phyloP scores from a whole-genome alignment of 169 alveolate species.

The Eimeria sp. region DNA sequence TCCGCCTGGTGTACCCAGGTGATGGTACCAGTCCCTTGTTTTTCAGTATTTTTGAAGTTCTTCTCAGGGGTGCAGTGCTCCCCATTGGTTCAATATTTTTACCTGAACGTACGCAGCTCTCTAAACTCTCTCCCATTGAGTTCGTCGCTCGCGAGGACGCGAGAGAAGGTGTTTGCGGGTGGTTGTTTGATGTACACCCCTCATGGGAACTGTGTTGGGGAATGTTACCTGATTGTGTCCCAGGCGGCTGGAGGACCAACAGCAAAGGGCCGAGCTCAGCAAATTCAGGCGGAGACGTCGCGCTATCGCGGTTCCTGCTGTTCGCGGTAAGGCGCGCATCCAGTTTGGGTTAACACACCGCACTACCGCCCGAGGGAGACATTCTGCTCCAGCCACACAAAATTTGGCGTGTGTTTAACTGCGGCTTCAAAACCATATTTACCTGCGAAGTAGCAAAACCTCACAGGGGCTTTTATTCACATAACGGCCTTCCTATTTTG shows the following conservation, averaged over 20 bases:
- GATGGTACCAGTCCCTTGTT: background rate
- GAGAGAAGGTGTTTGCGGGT: too few relatives aligned
- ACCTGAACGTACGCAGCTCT: background rate
- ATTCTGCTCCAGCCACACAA: background rate
- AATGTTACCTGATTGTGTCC: background rate
- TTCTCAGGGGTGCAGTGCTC: background rate
- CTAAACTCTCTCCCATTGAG: background rate
- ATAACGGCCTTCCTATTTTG: background rate
- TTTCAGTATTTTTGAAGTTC: background rate
- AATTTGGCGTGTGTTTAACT: background rate
- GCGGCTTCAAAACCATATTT: background rate
- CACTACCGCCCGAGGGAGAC: background rate
- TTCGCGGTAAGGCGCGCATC: background rate
- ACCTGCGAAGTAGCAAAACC: background rate
- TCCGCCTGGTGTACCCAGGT: background rate
- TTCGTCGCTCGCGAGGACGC: too few relatives aligned
- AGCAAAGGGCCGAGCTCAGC: slow-evolving; percentile 58
- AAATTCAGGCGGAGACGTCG: slow-evolving; percentile 53
- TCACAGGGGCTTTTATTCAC: background rate
- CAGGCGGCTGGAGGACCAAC: slow-evolving; percentile 65
- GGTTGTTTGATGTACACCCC: background rate
- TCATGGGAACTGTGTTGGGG: background rate
- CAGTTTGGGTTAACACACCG: background rate
- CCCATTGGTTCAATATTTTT: background rate
- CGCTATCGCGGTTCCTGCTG: background rate